These are phyloP conservation scores for Curvularia eragrostidis DNA, from an alignment of 2,329 filamentous ascomycete species.

Conservation along the genomic window DNA sequence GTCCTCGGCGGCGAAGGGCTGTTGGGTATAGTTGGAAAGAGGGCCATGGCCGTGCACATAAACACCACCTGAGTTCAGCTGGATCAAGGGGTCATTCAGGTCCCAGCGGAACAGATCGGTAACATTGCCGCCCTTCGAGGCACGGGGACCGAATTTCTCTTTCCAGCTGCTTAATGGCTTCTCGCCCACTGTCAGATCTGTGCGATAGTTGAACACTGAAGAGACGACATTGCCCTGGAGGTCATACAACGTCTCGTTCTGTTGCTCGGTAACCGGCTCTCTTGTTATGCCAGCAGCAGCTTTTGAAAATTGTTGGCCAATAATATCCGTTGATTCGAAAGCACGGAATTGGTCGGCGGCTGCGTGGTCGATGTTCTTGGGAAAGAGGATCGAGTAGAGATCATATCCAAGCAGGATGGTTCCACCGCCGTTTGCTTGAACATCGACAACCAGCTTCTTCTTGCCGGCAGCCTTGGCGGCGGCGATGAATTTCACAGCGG, in stretches of 20 bases:
- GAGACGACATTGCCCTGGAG: constrained; percentile 47
- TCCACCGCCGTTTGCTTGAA: constrained; percentile 66
- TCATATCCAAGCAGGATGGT: constrained; percentile 67
- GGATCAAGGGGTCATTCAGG: constrained; percentile 50
- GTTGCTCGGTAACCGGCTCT: neutral
- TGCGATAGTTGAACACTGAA: constrained; percentile 56
- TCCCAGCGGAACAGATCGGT: constrained; percentile 64
- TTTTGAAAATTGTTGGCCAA: constrained; percentile 52
- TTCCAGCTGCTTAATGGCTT: constrained; percentile 54
- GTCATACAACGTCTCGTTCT: neutral
- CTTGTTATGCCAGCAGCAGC: neutral
- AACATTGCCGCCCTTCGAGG: constrained; percentile 60
- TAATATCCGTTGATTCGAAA: constrained; percentile 55
- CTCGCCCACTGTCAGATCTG: constrained; percentile 56
- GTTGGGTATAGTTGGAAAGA: constrained; percentile 53
- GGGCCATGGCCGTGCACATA: constrained; percentile 37
- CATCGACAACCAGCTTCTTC: constrained; percentile 66
- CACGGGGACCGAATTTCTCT: constrained; percentile 55
- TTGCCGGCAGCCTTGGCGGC: constrained; percentile 59
- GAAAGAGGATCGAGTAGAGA: constrained; percentile 66
- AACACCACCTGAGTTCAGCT: constrained; percentile 42
- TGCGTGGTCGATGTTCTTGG: constrained; percentile 55
- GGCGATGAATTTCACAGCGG: constrained; percentile 52
- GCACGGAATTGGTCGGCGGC: constrained; percentile 61
- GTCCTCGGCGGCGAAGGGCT: constrained; percentile 60